phyloP scores from a whole-genome alignment of 495 filamentous ascomycete genomes.

The Aspergillus leporis region DNA sequence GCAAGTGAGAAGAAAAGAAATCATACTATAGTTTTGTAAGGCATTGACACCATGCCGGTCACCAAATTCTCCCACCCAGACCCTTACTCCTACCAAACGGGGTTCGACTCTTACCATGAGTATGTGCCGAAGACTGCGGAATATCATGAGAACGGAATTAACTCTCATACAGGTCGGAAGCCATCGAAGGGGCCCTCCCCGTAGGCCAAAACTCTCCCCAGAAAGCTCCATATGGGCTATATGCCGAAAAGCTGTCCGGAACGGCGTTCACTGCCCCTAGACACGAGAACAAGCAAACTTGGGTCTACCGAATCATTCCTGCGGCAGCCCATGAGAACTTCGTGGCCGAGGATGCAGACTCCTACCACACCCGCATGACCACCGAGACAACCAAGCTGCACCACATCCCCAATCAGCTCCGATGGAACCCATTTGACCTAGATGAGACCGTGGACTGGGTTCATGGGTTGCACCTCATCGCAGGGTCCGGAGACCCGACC shows the following conservation, averaged over 20 bases:
- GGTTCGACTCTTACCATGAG: slow-evolving; percentile 62
- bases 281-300: slow-evolving; percentile 85
- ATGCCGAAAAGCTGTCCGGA: slow-evolving; percentile 91
- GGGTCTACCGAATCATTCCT: slow-evolving; percentile 92
- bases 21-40: not conserved
- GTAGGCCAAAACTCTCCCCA: slow-evolving; percentile 84
- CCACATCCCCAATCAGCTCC: slow-evolving; percentile 80
- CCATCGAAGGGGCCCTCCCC: slow-evolving; percentile 59
- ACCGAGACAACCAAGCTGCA: slow-evolving; percentile 54
- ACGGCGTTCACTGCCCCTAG: slow-evolving; percentile 92
- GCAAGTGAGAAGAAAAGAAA: no score
- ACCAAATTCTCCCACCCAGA: slow-evolving; percentile 56
- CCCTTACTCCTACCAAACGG: slow-evolving; percentile 59
- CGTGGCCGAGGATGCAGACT: slow-evolving; percentile 50
- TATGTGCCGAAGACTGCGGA: slow-evolving; percentile 26
- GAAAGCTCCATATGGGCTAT: slow-evolving; percentile 80
- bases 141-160: not conserved
- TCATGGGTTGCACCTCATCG: slow-evolving; percentile 72
- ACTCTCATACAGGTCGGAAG: slow-evolving; percentile 41
- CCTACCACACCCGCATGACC: slow-evolving; percentile 54
- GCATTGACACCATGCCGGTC: slow-evolving; percentile 48
- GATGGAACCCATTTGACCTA: slow-evolving; percentile 88
- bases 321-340: slow-evolving; percentile 81
- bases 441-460: slow-evolving; percentile 76
- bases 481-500: slow-evolving; percentile 80